phyloP scores from a whole-genome alignment of 2,329 filamentous ascomycete genomes.

The Verticillium tricorpus region DNA sequence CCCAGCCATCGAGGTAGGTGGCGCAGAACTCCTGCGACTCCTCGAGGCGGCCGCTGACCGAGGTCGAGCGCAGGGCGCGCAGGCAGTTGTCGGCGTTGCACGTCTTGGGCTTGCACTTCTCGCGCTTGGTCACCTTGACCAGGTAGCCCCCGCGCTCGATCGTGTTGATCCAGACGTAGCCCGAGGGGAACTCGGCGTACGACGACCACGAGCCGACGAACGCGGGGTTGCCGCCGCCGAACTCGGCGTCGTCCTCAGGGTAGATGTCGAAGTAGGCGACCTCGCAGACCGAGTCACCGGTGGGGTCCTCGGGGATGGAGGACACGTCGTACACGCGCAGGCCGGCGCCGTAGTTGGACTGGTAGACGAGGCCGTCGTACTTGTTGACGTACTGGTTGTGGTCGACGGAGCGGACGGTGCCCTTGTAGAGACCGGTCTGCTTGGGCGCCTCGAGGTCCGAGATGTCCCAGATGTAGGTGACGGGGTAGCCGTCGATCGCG shows the following conservation, averaged over 20 bases:
- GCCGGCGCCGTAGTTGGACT: slow-evolving; percentile 39
- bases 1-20: slow-evolving; percentile 3
- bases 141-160: slow-evolving; percentile 36
- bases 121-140: slow-evolving; percentile 22
- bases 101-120: slow-evolving; percentile 12
- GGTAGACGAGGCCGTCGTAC: slow-evolving; percentile 33
- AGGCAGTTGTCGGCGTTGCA: slow-evolving; percentile 13
- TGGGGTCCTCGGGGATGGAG: slow-evolving; percentile 23
- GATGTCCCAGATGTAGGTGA: slow-evolving; percentile 47
- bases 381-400: slow-evolving; percentile 37
- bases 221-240: slow-evolving; percentile 25
- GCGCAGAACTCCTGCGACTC: slow-evolving; percentile 11
- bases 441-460: slow-evolving; percentile 32
- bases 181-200: slow-evolving; percentile 36
- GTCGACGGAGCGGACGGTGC: slow-evolving; percentile 29
- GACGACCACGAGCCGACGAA: slow-evolving; percentile 37
- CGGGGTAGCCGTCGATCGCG: slow-evolving; percentile 35
- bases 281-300: slow-evolving; percentile 33
- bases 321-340: slow-evolving; percentile 28
- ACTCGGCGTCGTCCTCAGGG: slow-evolving; percentile 38
- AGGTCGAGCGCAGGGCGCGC: slow-evolving; percentile 8
- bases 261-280: slow-evolving; percentile 41
- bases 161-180: slow-evolving; percentile 34
- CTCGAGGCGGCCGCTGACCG: slow-evolving; percentile 7
- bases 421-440: slow-evolving; percentile 36